These are phyloP conservation scores for Nicotiana paniculata DNA, from an alignment of 257 asterid genomes.

Conservation along the genomic window DNA sequence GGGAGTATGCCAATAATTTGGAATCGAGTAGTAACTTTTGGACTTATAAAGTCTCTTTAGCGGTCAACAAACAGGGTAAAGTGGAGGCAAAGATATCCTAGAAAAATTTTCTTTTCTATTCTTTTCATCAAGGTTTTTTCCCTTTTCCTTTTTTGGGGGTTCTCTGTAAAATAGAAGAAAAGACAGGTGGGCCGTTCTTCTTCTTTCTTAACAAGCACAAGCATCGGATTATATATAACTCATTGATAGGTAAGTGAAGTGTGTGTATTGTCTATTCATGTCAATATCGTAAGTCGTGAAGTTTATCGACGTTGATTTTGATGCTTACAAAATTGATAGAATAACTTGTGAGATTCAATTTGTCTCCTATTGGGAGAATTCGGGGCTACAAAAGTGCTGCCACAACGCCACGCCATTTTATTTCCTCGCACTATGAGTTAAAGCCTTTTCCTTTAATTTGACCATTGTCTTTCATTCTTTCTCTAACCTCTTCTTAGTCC, in stretches of 20 bases:
- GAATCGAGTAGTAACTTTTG: not conserved
- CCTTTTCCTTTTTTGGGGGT: not conserved
- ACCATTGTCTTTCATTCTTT: not conserved
- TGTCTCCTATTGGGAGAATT: slow-evolving; percentile 14
- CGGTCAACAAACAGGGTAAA: slow-evolving; percentile 17
- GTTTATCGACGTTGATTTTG: slow-evolving; percentile 13
- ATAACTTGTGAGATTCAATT: slow-evolving; percentile 16
- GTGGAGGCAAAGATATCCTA: slow-evolving; percentile 1
- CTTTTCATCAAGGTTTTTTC: not conserved
- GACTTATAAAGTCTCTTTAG: slow-evolving; percentile 1
- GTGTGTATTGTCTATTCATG: not conserved
- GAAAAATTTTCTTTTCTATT: not conserved
- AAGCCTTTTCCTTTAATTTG: not conserved
- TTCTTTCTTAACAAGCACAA: not conserved
- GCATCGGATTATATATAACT: not conserved
- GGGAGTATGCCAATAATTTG: not conserved
- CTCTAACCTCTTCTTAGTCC: not conserved
- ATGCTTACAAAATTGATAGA: not conserved
- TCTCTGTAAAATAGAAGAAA: not conserved
- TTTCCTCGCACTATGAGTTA: not conserved
- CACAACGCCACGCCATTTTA: not conserved
- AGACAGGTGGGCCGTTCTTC: not conserved
- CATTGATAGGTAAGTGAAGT: not conserved
- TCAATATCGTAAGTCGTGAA: slow-evolving; percentile 15
- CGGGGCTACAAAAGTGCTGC: slow-evolving; percentile 10